A percentile compares a stretch with the other conserved stretches of the same genome.
These are phyloP conservation scores for Crithidia expoeki DNA, from an alignment of 208 protist species.

Conservation along the genomic window DNA sequence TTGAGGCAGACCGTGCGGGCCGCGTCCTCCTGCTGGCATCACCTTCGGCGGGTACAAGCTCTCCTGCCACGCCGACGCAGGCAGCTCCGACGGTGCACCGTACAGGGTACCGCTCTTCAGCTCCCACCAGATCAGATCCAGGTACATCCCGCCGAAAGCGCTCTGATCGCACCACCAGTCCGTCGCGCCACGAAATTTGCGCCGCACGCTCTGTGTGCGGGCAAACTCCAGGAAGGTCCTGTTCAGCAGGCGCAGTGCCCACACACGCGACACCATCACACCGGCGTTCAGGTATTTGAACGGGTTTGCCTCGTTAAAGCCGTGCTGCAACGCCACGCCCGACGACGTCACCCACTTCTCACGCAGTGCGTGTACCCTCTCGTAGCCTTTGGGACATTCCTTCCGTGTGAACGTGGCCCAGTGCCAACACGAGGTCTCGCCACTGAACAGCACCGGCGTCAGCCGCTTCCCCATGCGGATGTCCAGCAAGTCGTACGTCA, in stretches of 20 bases:
- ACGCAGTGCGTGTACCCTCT: background rate
- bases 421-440: background rate
- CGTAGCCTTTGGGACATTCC: background rate
- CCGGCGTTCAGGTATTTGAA: constrained; percentile 2
- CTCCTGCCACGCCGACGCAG: background rate
- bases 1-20: background rate
- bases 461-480: constrained; percentile 4
- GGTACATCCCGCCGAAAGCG: background rate
- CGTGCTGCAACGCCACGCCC: background rate
- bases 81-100: background rate
- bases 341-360: background rate
- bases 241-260: constrained; percentile 1
- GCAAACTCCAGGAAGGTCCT: background rate
- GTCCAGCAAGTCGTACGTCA: background rate
- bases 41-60: background rate
- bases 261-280: constrained; percentile 4
- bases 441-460: constrained; percentile 4
- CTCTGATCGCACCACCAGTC: constrained; percentile 1
- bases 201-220: background rate
- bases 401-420: background rate
- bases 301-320: background rate
- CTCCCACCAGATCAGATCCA: constrained; percentile 3
- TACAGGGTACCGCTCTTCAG: background rate
- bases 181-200: background rate
- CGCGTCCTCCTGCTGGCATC: background rate